phyloP scores from a whole-genome alignment of 257 asterid genomes.

The Leptodermis oblonga region DNA sequence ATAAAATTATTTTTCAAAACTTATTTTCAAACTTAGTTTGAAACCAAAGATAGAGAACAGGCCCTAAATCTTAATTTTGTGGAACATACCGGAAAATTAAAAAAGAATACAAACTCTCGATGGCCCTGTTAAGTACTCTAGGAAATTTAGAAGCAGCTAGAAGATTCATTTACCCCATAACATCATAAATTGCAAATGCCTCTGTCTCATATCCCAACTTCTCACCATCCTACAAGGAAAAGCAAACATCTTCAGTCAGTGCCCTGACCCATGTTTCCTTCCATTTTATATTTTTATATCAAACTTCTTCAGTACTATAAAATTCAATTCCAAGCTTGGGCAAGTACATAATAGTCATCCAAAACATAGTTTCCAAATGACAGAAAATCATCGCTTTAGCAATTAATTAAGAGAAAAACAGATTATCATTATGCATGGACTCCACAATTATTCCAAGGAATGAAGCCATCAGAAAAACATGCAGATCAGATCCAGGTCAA shows the following conservation, averaged over 20 bases:
- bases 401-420: not conserved
- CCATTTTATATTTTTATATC: not conserved
- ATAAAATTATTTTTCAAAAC: no score
- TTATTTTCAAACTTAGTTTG: no score
- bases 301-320: not conserved
- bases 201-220: constrained; percentile 93
- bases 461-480: not conserved
- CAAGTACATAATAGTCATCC: not conserved
- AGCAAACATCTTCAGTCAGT: constrained; percentile 8
- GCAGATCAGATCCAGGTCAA: no score
- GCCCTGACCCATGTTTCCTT: not conserved
- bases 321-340: not conserved
- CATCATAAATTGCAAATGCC: constrained; percentile 90
- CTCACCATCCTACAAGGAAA: constrained; percentile 65
- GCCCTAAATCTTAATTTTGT: not conserved
- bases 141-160: not conserved
- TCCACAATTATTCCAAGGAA: not conserved
- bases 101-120: not conserved
- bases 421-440: not conserved
- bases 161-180: constrained; percentile 59
- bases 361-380: not conserved
- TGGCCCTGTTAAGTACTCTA: not conserved
- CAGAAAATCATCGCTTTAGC: not conserved
- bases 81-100: not conserved
- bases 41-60: no score